Evolutionary conservation across 352 stramenopile genomes (phyloP).

Genomic region (Phytophthora pseudosyringae): DNA sequence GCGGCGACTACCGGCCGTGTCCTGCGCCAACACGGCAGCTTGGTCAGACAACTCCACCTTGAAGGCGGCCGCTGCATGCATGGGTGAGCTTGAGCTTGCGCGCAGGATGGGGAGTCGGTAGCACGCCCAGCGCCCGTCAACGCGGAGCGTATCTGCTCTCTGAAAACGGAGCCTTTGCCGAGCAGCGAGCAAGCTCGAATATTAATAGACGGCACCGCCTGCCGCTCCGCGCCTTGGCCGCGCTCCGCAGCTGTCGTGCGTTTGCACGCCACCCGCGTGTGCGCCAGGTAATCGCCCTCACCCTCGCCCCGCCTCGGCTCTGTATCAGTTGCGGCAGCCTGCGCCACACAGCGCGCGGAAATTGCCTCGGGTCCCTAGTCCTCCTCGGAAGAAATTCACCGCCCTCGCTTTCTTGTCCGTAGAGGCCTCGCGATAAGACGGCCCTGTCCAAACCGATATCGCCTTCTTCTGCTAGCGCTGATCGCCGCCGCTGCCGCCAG

Average conservation of each 20-base stretch:
- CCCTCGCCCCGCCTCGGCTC: conserved; percentile 3
- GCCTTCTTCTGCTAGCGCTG: not conserved
- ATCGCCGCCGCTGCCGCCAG: conserved; percentile 33
- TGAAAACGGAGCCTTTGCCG: conserved; percentile 18
- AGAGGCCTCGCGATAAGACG: conserved; percentile 46
- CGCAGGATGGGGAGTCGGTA: conserved; percentile 31
- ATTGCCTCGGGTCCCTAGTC: conserved; percentile 23
- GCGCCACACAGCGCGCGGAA: conserved; percentile 4
- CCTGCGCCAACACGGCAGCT: conserved; percentile 3
- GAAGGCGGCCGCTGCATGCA: conserved; percentile 27
- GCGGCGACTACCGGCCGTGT: not conserved
- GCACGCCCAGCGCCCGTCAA: conserved; percentile 13
- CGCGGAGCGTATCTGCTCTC: conserved; percentile 16
- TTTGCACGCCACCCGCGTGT: conserved; percentile 17
- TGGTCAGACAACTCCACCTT: conserved; percentile 19
- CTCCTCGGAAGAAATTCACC: conserved; percentile 26
- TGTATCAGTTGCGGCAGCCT: conserved; percentile 23
- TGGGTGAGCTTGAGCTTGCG: conserved; percentile 35
- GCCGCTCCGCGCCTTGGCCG: not conserved
- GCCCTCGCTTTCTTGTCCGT: conserved; percentile 41
- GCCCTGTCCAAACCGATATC: conserved; percentile 10
- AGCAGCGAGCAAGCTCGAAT: not conserved
- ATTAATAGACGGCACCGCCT: not conserved
- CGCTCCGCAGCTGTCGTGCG: conserved; percentile 28
- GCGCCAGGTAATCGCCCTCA: conserved; percentile 20